Conservation (phyloP, 371 early-diverging fungal species). For the Saksenaea oblongispora region DNA sequence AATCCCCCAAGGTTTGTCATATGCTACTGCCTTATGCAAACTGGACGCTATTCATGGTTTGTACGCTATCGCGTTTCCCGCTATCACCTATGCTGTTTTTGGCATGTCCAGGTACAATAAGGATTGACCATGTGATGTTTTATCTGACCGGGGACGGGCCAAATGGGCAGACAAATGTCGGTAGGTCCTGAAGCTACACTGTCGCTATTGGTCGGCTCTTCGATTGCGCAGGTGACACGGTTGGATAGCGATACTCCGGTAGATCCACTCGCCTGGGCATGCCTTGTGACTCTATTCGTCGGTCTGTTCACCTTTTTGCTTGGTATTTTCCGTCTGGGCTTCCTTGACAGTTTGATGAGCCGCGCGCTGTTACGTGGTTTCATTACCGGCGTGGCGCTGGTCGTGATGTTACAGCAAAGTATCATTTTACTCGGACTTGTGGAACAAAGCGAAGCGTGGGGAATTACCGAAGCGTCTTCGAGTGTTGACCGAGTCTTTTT, state of each 20-base stretch:
- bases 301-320: conserved; percentile 83
- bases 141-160: neutral
- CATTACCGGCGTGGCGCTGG: conserved; percentile 84
- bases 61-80: conserved; percentile 82
- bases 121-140: neutral
- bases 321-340: conserved; percentile 89
- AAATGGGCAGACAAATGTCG: neutral
- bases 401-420: conserved; percentile 81
- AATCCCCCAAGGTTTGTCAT: conserved; percentile 88
- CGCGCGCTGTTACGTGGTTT: conserved; percentile 88
- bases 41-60: conserved; percentile 87
- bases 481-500: conserved; percentile 69
- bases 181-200: conserved; percentile 28
- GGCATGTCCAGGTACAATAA: conserved; percentile 79
- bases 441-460: conserved; percentile 28
- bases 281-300: conserved; percentile 72
- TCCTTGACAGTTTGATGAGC: conserved; percentile 89
- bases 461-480: conserved; percentile 58
- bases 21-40: conserved; percentile 83
- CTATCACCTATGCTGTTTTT: conserved; percentile 81
- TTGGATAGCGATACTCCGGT: conserved; percentile 25
- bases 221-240: conserved; percentile 17
- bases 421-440: conserved; percentile 71
- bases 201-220: conserved; percentile 24
- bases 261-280: conserved; percentile 48